A percentile compares a stretch with the other conserved stretches of the same genome.
phyloP scores from a whole-genome alignment of 2,329 filamentous ascomycete genomes.

The Fusarium staphyleae region DNA sequence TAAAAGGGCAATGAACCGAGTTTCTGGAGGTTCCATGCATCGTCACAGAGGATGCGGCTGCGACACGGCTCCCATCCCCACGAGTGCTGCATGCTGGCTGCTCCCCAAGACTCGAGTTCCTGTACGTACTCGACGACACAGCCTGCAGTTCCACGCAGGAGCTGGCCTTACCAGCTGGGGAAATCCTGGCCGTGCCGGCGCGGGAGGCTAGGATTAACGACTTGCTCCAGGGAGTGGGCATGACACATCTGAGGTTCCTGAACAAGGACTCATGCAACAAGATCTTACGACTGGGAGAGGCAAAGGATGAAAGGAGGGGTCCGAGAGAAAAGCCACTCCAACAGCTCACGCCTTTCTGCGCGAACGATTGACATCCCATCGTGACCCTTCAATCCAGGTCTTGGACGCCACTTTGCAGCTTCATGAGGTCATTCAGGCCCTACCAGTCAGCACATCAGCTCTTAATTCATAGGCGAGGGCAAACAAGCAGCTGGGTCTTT shows the following conservation, averaged over 20 bases:
- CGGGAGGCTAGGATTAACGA: constrained; percentile 20
- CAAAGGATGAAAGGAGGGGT: constrained; percentile 13
- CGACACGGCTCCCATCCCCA: constrained; percentile 24
- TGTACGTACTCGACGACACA: constrained; percentile 13
- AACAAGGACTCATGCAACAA: constrained; percentile 4
- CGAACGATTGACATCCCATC: constrained; percentile 13
- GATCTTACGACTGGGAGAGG: constrained; percentile 33
- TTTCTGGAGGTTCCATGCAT: constrained; percentile 15
- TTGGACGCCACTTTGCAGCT: constrained; percentile 1
- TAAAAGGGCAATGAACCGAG: neutral
- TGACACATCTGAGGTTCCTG: constrained; percentile 21
- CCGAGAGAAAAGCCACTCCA: constrained; percentile 19
- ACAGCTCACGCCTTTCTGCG: constrained; percentile 15
- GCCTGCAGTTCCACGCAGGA: constrained; percentile 22
- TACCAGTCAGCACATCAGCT: neutral
- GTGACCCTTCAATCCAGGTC: neutral
- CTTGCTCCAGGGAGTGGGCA: constrained; percentile 13
- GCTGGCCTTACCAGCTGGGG: constrained; percentile 26
- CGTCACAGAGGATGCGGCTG: constrained; percentile 25
- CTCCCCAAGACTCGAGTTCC: constrained; percentile 5
- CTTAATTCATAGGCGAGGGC: neutral
- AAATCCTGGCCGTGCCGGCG: constrained; percentile 29
- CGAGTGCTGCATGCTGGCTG: constrained; percentile 14
- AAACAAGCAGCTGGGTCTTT: constrained; percentile 9
- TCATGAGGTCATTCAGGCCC: constrained; percentile 3